Evolutionary conservation across 371 early-diverging fungal genomes (phyloP).

Genomic region (Syncephalastrum racemosum): DNA sequence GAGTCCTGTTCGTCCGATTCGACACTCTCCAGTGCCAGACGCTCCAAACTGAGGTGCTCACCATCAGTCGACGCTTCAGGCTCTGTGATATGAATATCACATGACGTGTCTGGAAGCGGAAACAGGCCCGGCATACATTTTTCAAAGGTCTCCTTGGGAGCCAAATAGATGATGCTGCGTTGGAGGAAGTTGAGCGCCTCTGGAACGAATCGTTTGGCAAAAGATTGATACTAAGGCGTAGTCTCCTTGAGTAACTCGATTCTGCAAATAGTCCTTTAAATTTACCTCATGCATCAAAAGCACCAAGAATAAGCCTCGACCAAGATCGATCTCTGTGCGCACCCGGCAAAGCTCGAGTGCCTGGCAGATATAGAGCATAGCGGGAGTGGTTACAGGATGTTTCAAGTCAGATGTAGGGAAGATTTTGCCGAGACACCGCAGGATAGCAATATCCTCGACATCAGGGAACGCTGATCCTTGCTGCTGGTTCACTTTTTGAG

Average conservation of each 20-base stretch:
- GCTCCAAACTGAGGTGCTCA: slow-evolving; percentile 19
- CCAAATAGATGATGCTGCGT: slow-evolving; percentile 45
- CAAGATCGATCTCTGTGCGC: slow-evolving; percentile 60
- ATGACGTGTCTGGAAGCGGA: slow-evolving; percentile 38
- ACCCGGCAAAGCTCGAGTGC: slow-evolving; percentile 68
- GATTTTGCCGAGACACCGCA: slow-evolving; percentile 66
- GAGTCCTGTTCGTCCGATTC: slow-evolving; percentile 17
- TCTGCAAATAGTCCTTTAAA: background rate
- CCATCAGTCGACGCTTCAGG: slow-evolving; percentile 13
- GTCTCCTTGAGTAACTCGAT: background rate
- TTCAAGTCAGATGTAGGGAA: slow-evolving; percentile 89
- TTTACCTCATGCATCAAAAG: slow-evolving; percentile 68
- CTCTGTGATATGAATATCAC: slow-evolving; percentile 38
- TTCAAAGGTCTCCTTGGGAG: slow-evolving; percentile 46
- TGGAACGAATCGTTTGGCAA: slow-evolving; percentile 83
- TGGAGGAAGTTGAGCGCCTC: slow-evolving; percentile 79
- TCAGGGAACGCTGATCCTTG: slow-evolving; percentile 43
- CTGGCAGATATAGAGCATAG: slow-evolving; percentile 72
- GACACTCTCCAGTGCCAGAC: slow-evolving; percentile 21
- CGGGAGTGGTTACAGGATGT: slow-evolving; percentile 88
- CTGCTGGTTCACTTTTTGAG: slow-evolving; percentile 33
- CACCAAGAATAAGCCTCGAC: slow-evolving; percentile 74
- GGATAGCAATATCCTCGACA: slow-evolving; percentile 57
- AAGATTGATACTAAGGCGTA: slow-evolving; percentile 57
- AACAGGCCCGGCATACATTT: slow-evolving; percentile 47